Conservation (phyloP, 2,329 filamentous ascomycete species). For the Westerdykella aurantiaca region DNA sequence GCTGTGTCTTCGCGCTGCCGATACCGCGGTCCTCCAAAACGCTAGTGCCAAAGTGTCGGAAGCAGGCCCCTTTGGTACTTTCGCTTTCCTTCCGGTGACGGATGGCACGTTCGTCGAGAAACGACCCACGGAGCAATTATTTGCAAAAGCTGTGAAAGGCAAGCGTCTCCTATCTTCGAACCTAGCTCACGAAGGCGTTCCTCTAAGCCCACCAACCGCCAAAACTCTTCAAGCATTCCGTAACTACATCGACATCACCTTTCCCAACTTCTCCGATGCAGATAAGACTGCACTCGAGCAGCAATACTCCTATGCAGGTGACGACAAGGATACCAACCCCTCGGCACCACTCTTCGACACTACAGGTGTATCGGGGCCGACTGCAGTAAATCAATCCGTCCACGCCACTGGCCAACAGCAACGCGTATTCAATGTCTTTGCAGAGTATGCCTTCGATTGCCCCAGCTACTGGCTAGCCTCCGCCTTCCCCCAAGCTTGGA, state of each 20-base stretch:
- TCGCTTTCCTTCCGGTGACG: constrained; percentile 39
- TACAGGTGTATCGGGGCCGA: constrained; percentile 14
- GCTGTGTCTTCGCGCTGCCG: constrained; percentile 21
- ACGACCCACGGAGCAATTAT: constrained; percentile 25
- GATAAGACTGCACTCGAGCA: constrained; percentile 23
- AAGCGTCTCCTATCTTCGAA: constrained; percentile 27
- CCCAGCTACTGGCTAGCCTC: constrained; percentile 38
- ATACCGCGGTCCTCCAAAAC: constrained; percentile 22
- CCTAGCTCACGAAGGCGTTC: constrained; percentile 39
- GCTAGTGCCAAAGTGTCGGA: constrained; percentile 27
- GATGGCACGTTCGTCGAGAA: constrained; percentile 38
- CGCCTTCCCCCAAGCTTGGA: constrained; percentile 31
- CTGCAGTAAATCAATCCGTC: constrained; percentile 25
- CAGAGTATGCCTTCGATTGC: constrained; percentile 42
- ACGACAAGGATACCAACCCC: constrained; percentile 16
- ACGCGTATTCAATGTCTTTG: constrained; percentile 41
- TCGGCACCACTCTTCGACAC: constrained; percentile 23
- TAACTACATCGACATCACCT: constrained; percentile 23
- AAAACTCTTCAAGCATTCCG: constrained; percentile 26
- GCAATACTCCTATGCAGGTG: constrained; percentile 26
- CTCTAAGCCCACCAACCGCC: constrained; percentile 28
- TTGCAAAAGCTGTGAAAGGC: constrained; percentile 20
- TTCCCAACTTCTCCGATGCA: constrained; percentile 32
- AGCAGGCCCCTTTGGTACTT: constrained; percentile 36
- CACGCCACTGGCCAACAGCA: constrained; percentile 31